Evolutionary conservation across 202 grass and related monocot species (phyloP), one percentile per base, ranked within the genome.

Genomic region (Carex arenaria): DNA sequence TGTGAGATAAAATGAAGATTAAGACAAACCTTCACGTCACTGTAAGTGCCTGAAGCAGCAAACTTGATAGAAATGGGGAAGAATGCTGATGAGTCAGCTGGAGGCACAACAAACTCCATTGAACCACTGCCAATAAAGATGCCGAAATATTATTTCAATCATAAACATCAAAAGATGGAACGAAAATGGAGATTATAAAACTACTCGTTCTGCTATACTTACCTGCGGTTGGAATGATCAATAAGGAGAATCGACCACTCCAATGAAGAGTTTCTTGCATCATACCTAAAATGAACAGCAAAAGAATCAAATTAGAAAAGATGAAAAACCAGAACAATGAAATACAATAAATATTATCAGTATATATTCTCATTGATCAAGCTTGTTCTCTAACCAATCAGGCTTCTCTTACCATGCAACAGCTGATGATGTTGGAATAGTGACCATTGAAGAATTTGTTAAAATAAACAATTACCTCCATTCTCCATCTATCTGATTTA

Each of bases 31-130:
- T 97, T 94, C 64, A 94, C 80, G 31, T 85, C 67, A 83, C 94
- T 97, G 71, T 89, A 97, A 42, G 90, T 94, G 66, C 65, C 92
- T 83, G 90, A 83, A 51, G 91, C 89, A 86, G 91, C 88, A 86
- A 94, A 94, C 84, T 82, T 80, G 86, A 97, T 74, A 13, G 89
- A 82, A 60, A 97, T 97, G 10, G 94, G 94, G 43, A 94, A 97
- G 85, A 97, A 94, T 73, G 80, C 56, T 17, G 91, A 89, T 87
- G 94, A 63, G 66, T 97, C 94, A 74, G 89, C 86, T 65, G 91
- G 85, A 60, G 94, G 94, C 40, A 97, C 91, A 90, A 82, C 63
- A 86, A 97, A 97, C 84, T 97, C 94, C 91, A 97, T 86, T 77
- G 94, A 94, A 66, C 94, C 94, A 88, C 94, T 97, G 86, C n/a